Percentiles rank a stretch among this genome's conserved stretches.
phyloP scores from a whole-genome alignment of 202 grass and related monocot species.

The Zoysia matrella region DNA sequence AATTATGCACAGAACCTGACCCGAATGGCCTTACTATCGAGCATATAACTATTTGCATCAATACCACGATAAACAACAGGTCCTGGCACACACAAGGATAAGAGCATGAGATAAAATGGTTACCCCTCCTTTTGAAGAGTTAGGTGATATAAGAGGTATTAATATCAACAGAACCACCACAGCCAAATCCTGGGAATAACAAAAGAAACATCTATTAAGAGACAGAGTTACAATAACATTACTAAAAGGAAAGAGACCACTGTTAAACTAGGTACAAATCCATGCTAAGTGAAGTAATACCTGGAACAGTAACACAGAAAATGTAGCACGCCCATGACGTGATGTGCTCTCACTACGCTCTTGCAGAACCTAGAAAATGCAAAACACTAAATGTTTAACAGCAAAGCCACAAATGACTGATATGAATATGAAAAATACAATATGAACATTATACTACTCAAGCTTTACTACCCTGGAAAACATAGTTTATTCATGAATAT shows the following conservation, averaged over 20 bases:
- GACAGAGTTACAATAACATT: constrained; percentile 22
- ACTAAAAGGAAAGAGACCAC: constrained; percentile 3
- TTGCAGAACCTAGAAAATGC: constrained; percentile 73
- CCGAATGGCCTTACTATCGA: constrained; percentile 8
- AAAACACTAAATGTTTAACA: constrained; percentile 38
- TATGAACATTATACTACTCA: constrained; percentile 19
- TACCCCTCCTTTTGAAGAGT: constrained; percentile 99
- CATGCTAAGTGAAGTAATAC: constrained; percentile 47
- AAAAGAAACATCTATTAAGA: constrained; percentile 42
- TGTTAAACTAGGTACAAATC: constrained; percentile 11
- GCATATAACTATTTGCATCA: constrained; percentile 22
- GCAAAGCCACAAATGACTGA: constrained; percentile 19
- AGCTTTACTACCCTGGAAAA: constrained; percentile 3
- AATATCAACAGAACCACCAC: constrained; percentile 98
- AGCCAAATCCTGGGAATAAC: constrained; percentile 77
- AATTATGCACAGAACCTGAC: background rate
- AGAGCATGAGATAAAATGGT: constrained; percentile 48
- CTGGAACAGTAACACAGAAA: constrained; percentile 98
- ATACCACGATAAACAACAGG: constrained; percentile 15
- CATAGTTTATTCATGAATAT: background rate
- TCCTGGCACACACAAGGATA: constrained; percentile 16
- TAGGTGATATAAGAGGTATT: constrained; percentile 97
- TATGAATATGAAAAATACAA: constrained; percentile 5
- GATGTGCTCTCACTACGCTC: constrained; percentile 98
- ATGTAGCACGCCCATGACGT: constrained; percentile 96